These are phyloP conservation scores for Scutellaria barbata DNA, from an alignment of 257 asterid genomes.

Conservation along the genomic window DNA sequence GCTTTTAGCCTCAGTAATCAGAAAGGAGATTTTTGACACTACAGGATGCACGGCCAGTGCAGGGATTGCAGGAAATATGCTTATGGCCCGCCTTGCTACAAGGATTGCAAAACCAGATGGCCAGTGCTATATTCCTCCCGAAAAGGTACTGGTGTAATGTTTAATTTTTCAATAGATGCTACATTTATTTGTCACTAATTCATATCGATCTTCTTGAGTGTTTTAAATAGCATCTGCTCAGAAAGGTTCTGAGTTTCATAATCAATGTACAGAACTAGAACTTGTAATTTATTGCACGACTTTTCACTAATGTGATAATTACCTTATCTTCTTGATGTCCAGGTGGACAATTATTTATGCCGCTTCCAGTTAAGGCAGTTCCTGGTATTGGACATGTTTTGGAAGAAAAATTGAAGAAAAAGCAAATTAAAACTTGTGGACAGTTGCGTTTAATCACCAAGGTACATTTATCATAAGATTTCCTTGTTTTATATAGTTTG, in stretches of 20 bases:
- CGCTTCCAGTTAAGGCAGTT: constrained; percentile 93
- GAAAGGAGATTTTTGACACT: constrained; percentile 66
- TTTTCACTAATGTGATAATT: neutral
- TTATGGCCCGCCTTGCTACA: constrained; percentile 96
- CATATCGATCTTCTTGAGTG: neutral
- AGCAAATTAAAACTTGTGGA: constrained; percentile 73
- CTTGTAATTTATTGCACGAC: neutral
- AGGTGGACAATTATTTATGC: constrained; percentile 76
- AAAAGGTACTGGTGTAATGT: constrained; percentile 50
- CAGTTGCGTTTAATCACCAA: constrained; percentile 69
- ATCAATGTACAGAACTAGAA: constrained; percentile 26
- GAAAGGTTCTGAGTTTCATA: constrained; percentile 18
- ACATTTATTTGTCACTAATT: neutral
- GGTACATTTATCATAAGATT: constrained; percentile 46
- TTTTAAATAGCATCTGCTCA: constrained; percentile 9
- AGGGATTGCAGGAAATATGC: constrained; percentile 94
- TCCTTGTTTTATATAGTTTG: constrained; percentile 23
- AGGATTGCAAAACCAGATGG: constrained; percentile 94
- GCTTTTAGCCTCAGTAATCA: constrained; percentile 68
- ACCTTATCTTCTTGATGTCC: constrained; percentile 34
- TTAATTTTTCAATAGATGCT: constrained; percentile 4
- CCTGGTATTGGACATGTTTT: constrained; percentile 92
- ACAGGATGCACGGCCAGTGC: constrained; percentile 98
- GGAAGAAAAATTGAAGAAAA: constrained; percentile 75
- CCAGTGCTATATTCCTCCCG: constrained; percentile 76